Evolutionary conservation across 768 basidiomycete species (phyloP).

Genomic region (Cystofilobasidium capitatum): DNA sequence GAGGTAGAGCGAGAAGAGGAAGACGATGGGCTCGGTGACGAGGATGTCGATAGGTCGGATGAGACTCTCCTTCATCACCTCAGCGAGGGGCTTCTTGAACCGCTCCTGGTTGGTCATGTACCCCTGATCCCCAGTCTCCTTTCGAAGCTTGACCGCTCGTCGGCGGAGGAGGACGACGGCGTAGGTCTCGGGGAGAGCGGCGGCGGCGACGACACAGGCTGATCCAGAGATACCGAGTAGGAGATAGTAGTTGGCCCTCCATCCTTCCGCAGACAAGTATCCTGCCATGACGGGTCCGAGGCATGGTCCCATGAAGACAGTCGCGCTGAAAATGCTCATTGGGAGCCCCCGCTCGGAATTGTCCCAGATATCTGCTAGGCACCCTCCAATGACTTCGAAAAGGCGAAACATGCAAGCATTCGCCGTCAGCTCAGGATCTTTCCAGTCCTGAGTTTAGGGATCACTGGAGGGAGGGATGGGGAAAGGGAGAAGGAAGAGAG

Average conservation of each 20-base stretch:
- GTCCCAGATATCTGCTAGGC: slow-evolving; percentile 32
- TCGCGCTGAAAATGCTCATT: slow-evolving; percentile 36
- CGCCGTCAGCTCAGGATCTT: no score
- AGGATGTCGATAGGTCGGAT: slow-evolving; percentile 34
- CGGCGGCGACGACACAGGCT: background rate
- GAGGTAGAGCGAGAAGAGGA: background rate
- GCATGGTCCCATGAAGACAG: slow-evolving; percentile 30
- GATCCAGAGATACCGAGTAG: background rate
- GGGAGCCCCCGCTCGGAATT: slow-evolving; percentile 35
- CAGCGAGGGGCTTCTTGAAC: slow-evolving; percentile 30
- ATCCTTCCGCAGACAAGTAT: slow-evolving; percentile 1
- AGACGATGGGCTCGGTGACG: slow-evolving; percentile 35
- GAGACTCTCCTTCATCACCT: slow-evolving; percentile 33
- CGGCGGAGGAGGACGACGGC: slow-evolving; percentile 17
- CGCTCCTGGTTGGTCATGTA: slow-evolving; percentile 34
- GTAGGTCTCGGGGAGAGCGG: slow-evolving; percentile 22
- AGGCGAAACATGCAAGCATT: no score
- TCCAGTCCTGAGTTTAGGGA: no score
- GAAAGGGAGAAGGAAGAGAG: slow-evolving; percentile 33
- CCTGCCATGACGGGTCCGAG: background rate
- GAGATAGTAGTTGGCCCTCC: slow-evolving; percentile 15
- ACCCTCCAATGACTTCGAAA: slow-evolving; percentile 24
- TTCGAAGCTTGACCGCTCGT: slow-evolving; percentile 26
- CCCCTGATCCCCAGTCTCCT: slow-evolving; percentile 29
- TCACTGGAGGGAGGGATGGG: no score